Conservation (phyloP, 2,329 filamentous ascomycete species). For the Teratosphaeria gauchensis region DNA sequence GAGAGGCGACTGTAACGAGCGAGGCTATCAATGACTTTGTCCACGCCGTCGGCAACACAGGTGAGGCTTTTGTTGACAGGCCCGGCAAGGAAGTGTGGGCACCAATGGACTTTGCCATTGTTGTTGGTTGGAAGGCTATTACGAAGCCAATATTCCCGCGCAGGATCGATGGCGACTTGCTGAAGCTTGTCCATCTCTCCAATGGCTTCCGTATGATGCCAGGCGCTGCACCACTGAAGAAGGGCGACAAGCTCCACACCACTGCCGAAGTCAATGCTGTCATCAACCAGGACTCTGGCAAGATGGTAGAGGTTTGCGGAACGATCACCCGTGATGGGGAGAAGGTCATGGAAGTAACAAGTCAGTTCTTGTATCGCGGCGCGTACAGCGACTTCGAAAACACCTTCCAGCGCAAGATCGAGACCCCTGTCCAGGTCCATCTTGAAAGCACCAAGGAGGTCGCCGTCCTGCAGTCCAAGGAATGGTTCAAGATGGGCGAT, state of each 20-base stretch:
- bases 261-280: slow-evolving; percentile 95
- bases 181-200: slow-evolving; percentile 93
- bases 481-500: slow-evolving; percentile 90
- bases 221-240: slow-evolving; percentile 87
- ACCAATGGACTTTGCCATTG: slow-evolving; percentile 73
- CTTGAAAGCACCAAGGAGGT: slow-evolving; percentile 83
- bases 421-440: slow-evolving; percentile 90
- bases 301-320: slow-evolving; percentile 99
- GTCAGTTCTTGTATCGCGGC: slow-evolving; percentile 94
- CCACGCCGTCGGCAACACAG: slow-evolving; percentile 96
- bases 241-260: slow-evolving; percentile 84
- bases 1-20: slow-evolving; percentile 73
- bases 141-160: slow-evolving; percentile 98
- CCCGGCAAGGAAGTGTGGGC: slow-evolving; percentile 90
- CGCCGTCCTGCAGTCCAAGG: slow-evolving; percentile 87
- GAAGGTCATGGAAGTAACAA: slow-evolving; percentile 96
- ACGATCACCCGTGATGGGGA: slow-evolving; percentile 78
- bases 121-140: slow-evolving; percentile 65
- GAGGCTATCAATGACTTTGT: slow-evolving; percentile 97
- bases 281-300: slow-evolving; percentile 94
- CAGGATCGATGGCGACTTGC: slow-evolving; percentile 86
- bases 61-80: slow-evolving; percentile 91
- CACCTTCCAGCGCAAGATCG: slow-evolving; percentile 95
- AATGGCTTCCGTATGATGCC: slow-evolving; percentile 98
- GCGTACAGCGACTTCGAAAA: slow-evolving; percentile 90